phyloP scores from a whole-genome alignment of 257 asterid species.

The Lycium ferocissimum region DNA sequence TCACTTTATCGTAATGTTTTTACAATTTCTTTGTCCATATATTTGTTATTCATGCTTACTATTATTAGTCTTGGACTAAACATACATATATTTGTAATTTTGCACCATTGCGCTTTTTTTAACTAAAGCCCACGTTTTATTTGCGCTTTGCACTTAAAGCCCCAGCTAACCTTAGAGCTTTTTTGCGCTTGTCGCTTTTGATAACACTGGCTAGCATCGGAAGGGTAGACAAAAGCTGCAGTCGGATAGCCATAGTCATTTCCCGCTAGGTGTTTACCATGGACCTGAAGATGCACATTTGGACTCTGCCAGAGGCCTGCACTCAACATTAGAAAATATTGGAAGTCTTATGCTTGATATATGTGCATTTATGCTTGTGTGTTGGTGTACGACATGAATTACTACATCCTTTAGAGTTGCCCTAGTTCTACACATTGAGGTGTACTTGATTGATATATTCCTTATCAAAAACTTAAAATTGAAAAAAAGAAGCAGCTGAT shows the following conservation, averaged over 20 bases:
- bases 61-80: too few relatives aligned
- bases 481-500: neutral
- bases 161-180: too few relatives aligned
- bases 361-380: neutral
- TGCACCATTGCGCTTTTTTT: too few relatives aligned
- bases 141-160: too few relatives aligned
- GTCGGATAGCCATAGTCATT: neutral
- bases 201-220: neutral
- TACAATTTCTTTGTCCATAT: too few relatives aligned
- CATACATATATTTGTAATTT: too few relatives aligned
- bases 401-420: neutral
- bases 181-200: too few relatives aligned
- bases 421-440: neutral
- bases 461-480: neutral
- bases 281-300: neutral
- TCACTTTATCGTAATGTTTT: too few relatives aligned
- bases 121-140: too few relatives aligned
- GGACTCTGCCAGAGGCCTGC: constrained; percentile 1
- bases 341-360: neutral
- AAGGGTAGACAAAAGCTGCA: neutral
- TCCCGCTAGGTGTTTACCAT: neutral
- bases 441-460: neutral
- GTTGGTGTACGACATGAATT: neutral
- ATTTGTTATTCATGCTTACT: too few relatives aligned
- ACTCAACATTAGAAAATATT: neutral